Evolutionary conservation across 164 flowering plant genomes (phyloP), one percentile per base, ranked within the genome.

Genomic region (Platanus orientalis): DNA sequence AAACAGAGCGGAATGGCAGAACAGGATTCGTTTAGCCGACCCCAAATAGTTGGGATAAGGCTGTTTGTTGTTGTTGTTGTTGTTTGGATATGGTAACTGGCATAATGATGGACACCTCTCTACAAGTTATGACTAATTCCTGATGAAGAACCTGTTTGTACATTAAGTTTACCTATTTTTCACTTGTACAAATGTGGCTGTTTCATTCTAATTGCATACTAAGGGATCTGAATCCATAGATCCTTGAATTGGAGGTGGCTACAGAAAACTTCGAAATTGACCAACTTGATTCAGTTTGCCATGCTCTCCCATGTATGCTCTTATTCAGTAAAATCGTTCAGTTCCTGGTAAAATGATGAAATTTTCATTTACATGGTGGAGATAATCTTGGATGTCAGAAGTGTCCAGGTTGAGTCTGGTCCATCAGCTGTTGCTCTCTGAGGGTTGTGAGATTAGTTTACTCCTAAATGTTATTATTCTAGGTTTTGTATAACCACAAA

Each of bases 211-310:
- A 26, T 2, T 23, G 1, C 25, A 6, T 62, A 7, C 40, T n/a
- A 28, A 61, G 24, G 14, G 12, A 30, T 28, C n/a, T 60, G 9
- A 28, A 27, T 36, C 32, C 34, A 23, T 51, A 19, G 32, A 32
- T 60, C 14, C 36, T 27, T 61, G 54, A 32, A 50, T 12, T 30
- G 19, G 53, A 34, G 45, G 45, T 49, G 64, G 55, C 26, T 32
- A 14, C 23, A 58, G 36, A 23, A 0, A 25, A 17, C 6, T 9
- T 19, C 6, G 51, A 48, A 48, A 4, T 20, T 48, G 51, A 4
- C 5, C 51, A 48, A 17, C 6, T 20, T 48, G 51, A 48, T 4
- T 48, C 17, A 17, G 51, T 48, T 48, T 10, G 23, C 5, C 9
- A 1, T 10, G 10, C 5, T 34, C 39, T 34, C 39, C 5, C 39